A percentile compares a stretch with the other conserved stretches of the same genome.
These are phyloP conservation scores for Volvariella surrecta DNA, from an alignment of 1,284 basidiomycete genomes.

Conservation along the genomic window DNA sequence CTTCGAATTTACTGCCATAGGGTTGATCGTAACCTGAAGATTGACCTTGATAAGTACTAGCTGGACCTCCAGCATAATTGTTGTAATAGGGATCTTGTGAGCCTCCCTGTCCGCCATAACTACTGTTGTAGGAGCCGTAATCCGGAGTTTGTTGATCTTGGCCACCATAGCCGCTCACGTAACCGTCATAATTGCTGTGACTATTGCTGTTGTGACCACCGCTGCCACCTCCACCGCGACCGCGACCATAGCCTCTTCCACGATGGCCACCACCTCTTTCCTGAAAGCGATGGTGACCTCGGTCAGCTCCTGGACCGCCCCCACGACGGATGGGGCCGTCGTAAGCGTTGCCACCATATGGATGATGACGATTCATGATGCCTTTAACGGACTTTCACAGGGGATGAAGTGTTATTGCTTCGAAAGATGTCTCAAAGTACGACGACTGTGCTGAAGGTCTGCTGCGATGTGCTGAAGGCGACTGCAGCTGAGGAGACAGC, in stretches of 20 bases:
- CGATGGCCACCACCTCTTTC: constrained; percentile 52
- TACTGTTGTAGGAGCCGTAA: constrained; percentile 47
- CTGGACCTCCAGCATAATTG: constrained; percentile 37
- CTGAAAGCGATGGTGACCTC: constrained; percentile 53
- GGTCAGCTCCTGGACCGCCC: constrained; percentile 64
- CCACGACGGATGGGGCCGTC: constrained; percentile 42
- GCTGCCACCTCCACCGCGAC: constrained; percentile 36
- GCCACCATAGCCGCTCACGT: constrained; percentile 35
- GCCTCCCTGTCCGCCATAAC: constrained; percentile 45
- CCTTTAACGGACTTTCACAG: constrained; percentile 15
- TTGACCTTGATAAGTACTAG: constrained; percentile 29
- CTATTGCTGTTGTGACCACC: constrained; percentile 35
- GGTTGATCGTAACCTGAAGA: constrained; percentile 45
- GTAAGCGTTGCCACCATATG: constrained; percentile 71
- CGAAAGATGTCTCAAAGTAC: no score
- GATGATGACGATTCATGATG: constrained; percentile 79
- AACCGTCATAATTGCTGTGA: constrained; percentile 44
- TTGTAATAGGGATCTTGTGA: constrained; percentile 55
- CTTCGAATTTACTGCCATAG: constrained; percentile 57
- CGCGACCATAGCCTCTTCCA: constrained; percentile 58
- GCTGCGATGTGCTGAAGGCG: no score
- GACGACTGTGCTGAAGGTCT: no score
- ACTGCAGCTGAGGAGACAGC: constrained; percentile 14
- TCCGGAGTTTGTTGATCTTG: constrained; percentile 58
- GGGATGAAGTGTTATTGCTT: constrained; percentile 7